Evolutionary conservation across 306 rosid genomes (phyloP), one percentile per base, ranked within the genome.

Genomic region (Vigna trinervia): DNA sequence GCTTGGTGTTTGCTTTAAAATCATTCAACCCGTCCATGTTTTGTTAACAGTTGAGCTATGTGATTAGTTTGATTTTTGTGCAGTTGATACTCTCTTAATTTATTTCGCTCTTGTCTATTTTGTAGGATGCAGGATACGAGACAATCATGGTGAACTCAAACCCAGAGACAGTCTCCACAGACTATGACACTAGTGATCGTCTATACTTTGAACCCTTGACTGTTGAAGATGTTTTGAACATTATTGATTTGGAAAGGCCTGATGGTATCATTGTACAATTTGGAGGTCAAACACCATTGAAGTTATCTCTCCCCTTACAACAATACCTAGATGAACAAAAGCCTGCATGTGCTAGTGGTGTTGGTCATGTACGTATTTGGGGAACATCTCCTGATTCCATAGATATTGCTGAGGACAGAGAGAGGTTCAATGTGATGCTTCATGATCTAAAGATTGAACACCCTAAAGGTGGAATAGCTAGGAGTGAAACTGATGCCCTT

Each of bases 401-500:
- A 69, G 99, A 96, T 78, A 91, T 88, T 30, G 99, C 98, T 8
- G 98, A 96, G 88, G 93, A 96, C 89, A 93, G 98, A 81, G 98
- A 96, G 80, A 91, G 93, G 88, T 91, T 96, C 84, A 96, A 92
- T 76, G 88, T 83, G 64, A 91, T 91, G 84, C 89, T 96, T 48
- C 81, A 84, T 6, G 96, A 92, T 76, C 83, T 96, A 53, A 87
- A 88, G 77, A 93, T 96, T 81, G 98, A 89, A 77, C 99, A 96
- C 69, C 99, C 99, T n/a, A 88, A 88, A 87, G 98, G 99, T 77
- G 99, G 99, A 84, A 96, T 96, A 81, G 99, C 98, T 71, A 91
- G 88, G 88, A 96, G 98, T 13, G 99, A 89, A 74, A 58, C 62
- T n/a, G 93, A 91, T 81, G 99, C 98, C 34, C 91, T 92, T 78